These are phyloP conservation scores for Onygena corvina DNA, from an alignment of 2,329 filamentous ascomycete genomes.

Conservation along the genomic window DNA sequence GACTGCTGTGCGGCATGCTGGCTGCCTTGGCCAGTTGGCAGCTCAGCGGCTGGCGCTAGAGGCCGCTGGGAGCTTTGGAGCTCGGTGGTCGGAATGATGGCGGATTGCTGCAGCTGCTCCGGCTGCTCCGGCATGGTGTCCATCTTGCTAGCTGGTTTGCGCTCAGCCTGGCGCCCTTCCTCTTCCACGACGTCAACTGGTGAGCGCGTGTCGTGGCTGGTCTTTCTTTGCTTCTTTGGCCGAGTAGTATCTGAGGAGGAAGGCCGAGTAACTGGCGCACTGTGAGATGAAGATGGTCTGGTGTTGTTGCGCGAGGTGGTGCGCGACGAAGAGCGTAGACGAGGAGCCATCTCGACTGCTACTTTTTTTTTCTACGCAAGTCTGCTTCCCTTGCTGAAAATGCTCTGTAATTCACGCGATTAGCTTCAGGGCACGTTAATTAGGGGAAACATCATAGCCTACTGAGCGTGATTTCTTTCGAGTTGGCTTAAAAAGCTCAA, in stretches of 20 bases:
- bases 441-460: slow-evolving; percentile 14
- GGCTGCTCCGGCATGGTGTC: slow-evolving; percentile 3
- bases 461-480: slow-evolving; percentile 19
- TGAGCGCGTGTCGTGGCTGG: slow-evolving; percentile 16
- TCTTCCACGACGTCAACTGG: slow-evolving; percentile 12
- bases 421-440: slow-evolving; percentile 12
- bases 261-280: slow-evolving; percentile 17
- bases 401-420: background rate
- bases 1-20: slow-evolving; percentile 1
- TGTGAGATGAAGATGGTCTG: slow-evolving; percentile 24
- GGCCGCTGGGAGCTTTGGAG: background rate
- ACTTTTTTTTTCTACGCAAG: slow-evolving; percentile 4
- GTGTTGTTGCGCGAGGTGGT: slow-evolving; percentile 22
- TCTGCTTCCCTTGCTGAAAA: background rate
- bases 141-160: slow-evolving; percentile 11
- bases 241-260: slow-evolving; percentile 22
- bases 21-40: background rate
- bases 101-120: background rate
- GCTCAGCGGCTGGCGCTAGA: background rate
- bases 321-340: slow-evolving; percentile 26
- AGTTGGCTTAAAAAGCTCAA: slow-evolving; percentile 18
- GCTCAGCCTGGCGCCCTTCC: slow-evolving; percentile 13
- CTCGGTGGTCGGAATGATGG: background rate
- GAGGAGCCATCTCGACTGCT: slow-evolving; percentile 23
- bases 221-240: slow-evolving; percentile 25